A percentile compares a stretch with the other conserved stretches of the same genome.
Evolutionary conservation across 148 eudicot species (phyloP).

Genomic region (Heliosperma pusillum): DNA sequence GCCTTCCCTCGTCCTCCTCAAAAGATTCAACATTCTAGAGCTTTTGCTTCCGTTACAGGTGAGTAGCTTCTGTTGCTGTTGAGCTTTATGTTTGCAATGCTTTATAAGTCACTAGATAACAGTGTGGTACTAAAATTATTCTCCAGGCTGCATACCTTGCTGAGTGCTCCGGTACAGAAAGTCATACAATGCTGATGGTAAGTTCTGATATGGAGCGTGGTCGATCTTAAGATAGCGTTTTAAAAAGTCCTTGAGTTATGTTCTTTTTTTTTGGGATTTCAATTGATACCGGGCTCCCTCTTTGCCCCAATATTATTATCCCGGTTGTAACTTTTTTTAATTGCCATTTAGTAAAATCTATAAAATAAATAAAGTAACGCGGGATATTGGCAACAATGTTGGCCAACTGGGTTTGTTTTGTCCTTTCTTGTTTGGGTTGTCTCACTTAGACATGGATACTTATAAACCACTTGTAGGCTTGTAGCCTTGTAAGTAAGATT

Average conservation of each 20-base stretch:
- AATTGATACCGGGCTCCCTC: no score
- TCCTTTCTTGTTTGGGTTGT: no score
- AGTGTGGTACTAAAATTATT: constrained; percentile 9
- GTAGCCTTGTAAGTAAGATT: no score
- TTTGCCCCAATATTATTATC: no score
- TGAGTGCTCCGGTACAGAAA: constrained; percentile 32
- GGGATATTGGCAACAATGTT: no score
- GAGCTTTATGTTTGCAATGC: not conserved
- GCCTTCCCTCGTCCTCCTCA: constrained; percentile 63
- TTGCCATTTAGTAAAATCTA: no score
- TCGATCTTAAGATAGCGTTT: constrained; percentile 13
- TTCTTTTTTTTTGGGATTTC: no score
- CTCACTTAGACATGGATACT: no score
- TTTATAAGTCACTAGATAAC: not conserved
- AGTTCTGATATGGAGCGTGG: constrained; percentile 16
- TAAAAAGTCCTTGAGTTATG: constrained; percentile 2
- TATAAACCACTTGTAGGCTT: not conserved
- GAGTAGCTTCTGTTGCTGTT: constrained; percentile 26
- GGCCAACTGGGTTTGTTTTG: no score
- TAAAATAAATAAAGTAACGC: no score
- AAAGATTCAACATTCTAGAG: constrained; percentile 57
- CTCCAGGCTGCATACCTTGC: constrained; percentile 77
- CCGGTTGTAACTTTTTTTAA: no score
- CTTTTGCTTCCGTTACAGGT: constrained; percentile 84
- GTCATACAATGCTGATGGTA: constrained; percentile 81